Evolutionary conservation across 441 rosid genomes (phyloP), one percentile per base, ranked within the genome.

Genomic region (Codiaeum variegatum): DNA sequence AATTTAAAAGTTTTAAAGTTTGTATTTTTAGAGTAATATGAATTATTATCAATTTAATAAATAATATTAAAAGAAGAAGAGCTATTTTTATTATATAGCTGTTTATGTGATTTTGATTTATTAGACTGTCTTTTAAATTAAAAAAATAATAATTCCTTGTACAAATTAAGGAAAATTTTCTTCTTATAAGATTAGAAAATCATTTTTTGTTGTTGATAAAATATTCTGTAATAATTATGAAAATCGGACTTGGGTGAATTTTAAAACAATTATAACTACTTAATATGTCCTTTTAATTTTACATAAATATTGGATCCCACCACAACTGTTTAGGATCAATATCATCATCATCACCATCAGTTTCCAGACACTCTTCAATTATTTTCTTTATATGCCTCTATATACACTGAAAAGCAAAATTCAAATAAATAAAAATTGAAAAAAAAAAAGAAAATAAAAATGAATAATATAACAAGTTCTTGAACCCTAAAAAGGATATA

Each of bases 401-500:
- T 78, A 69, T 75, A 80, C 79, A 84, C 36, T 55, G 42, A 40
- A 61, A 4, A 60, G 71, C 67, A 32, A 46, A 38, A 40, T 28
- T 15, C 11, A n/a, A 38, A 60, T 49, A 24, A 13, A 59, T 23
- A 10, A 13, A 63, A 51, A 47, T 38, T 29, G 16, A 5, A 56
- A 69, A 13, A 73, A 40, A 67, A 73, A 54, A 9, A 2, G 42
- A 51, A 60, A 51, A 28, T 34, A 60, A 58, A 73, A 52, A 63
- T 36, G 42, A 77, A 49, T 23, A 51, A 61, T 56, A 61, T 56
- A 52, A 55, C 62, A 5, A 68, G 26, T 63, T 78, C 66, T 60
- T 44, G 76, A 82, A 81, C 83, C 83, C 85, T 81, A 78, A 40
- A 40, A 72, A 47, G 36, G 76, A 76, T 65, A 76, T 65, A 76